Percentiles rank a stretch among this genome's conserved stretches.
These are phyloP conservation scores for Dactylellina leptospora DNA, from an alignment of 2,329 filamentous ascomycete species.

Conservation along the genomic window DNA sequence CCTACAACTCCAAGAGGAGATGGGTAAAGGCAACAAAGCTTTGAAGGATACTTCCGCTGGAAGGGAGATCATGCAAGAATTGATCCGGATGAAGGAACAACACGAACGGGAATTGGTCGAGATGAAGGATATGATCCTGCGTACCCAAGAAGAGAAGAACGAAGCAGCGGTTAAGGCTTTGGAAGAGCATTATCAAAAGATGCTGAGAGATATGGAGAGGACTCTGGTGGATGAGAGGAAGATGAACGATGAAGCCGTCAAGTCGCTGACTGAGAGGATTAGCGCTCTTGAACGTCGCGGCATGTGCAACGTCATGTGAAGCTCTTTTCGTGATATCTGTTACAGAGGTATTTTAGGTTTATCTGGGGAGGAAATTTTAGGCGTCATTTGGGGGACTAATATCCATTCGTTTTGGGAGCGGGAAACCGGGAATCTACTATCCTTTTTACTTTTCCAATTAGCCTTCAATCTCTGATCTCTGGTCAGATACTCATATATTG, in stretches of 20 bases:
- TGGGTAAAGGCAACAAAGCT: conserved; percentile 80
- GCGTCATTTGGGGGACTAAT: neutral
- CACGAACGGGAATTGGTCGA: conserved; percentile 78
- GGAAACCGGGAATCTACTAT: too few species aligned
- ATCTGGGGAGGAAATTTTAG: neutral
- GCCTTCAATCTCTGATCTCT: neutral
- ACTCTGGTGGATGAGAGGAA: conserved; percentile 30
- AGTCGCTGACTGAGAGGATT: conserved; percentile 32
- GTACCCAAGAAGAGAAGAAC: conserved; percentile 48
- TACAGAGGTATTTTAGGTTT: neutral
- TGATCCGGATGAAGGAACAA: conserved; percentile 75
- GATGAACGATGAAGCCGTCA: conserved; percentile 42
- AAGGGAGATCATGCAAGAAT: conserved; percentile 79
- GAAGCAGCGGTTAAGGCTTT: conserved; percentile 29
- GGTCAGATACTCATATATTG: too few species aligned
- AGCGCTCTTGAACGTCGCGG: conserved; percentile 20
- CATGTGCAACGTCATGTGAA: conserved; percentile 30
- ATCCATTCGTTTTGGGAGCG: neutral
- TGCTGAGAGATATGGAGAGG: conserved; percentile 33
- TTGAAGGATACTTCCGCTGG: conserved; percentile 70
- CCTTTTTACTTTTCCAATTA: neutral
- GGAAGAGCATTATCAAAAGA: conserved; percentile 28
- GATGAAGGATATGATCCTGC: conserved; percentile 68
- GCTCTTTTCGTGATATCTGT: neutral
- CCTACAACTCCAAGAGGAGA: conserved; percentile 85